These are phyloP conservation scores for Yamadazyma epiphylla DNA, from an alignment of 1,139 yeast genomes.

Conservation along the genomic window DNA sequence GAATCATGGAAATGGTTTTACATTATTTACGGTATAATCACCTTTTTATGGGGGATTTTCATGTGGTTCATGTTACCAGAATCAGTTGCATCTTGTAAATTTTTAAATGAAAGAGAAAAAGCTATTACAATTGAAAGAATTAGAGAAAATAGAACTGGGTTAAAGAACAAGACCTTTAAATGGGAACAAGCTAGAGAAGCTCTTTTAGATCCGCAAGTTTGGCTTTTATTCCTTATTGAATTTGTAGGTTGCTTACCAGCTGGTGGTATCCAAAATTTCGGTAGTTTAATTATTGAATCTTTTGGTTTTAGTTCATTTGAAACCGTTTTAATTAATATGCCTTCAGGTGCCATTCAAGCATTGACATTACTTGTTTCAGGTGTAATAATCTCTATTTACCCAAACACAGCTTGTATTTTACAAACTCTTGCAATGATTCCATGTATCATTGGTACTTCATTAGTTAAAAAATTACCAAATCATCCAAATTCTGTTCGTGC, in stretches of 20 bases:
- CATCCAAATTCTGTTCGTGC: slow-evolving; percentile 3
- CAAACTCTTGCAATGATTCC: slow-evolving; percentile 3
- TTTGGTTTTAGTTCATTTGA: slow-evolving; percentile 14
- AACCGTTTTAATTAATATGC: slow-evolving; percentile 14
- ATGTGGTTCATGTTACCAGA: slow-evolving; percentile 5
- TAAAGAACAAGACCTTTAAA: slow-evolving; percentile 42
- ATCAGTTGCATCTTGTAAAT: slow-evolving; percentile 13
- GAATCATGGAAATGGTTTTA: slow-evolving; percentile 5
- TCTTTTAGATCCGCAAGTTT: slow-evolving; percentile 40
- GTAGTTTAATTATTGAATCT: slow-evolving; percentile 27
- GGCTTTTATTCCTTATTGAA: slow-evolving; percentile 34
- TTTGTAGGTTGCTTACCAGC: slow-evolving; percentile 41
- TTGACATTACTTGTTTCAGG: slow-evolving; percentile 2
- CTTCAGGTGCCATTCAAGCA: slow-evolving; percentile 11
- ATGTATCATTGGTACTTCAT: slow-evolving; percentile 2
- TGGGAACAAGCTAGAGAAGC: slow-evolving; percentile 38
- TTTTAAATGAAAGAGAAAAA: slow-evolving; percentile 12
- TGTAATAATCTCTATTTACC: neutral
- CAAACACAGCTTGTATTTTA: slow-evolving; percentile 1
- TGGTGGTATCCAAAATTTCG: slow-evolving; percentile 32
- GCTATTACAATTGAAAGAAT: slow-evolving; percentile 3
- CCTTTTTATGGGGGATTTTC: slow-evolving; percentile 2
- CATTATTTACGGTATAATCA: slow-evolving; percentile 6
- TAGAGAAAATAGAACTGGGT: slow-evolving; percentile 22
- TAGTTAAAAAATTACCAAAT: slow-evolving; percentile 2